Conservation (phyloP, 768 basidiomycete species). For the Suillus weaverae region DNA sequence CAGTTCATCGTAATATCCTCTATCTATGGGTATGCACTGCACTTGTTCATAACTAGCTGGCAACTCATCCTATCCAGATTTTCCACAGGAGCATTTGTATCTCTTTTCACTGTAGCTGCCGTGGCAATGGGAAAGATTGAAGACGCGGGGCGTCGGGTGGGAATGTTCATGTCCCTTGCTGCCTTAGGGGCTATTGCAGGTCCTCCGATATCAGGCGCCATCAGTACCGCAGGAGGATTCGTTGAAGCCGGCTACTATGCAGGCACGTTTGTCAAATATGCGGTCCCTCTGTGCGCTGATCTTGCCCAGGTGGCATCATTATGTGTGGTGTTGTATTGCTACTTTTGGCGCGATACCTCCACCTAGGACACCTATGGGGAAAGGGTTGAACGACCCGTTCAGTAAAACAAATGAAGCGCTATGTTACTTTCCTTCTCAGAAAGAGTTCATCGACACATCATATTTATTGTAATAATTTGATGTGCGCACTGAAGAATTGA, state of each 20-base stretch:
- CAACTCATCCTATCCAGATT: conserved; percentile 38
- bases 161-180: conserved; percentile 62
- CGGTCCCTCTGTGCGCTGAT: not conserved
- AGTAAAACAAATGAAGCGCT: not conserved
- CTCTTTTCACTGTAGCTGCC: conserved; percentile 56
- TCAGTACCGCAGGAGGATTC: conserved; percentile 50
- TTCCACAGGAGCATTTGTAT: conserved; percentile 60
- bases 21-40: conserved; percentile 57
- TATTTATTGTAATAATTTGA: not conserved
- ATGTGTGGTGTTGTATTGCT: conserved; percentile 44
- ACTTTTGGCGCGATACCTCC: conserved; percentile 39
- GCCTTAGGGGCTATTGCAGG: conserved; percentile 66
- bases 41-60: not conserved
- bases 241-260: conserved; percentile 41
- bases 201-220: conserved; percentile 74
- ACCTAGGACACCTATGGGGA: conserved; percentile 40
- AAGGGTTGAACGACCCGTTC: conserved; percentile 20
- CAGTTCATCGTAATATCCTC: conserved; percentile 54
- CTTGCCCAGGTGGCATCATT: conserved; percentile 36
- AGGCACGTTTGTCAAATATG: conserved; percentile 19
- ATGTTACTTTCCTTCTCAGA: not conserved
- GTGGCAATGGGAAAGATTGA: conserved; percentile 58
- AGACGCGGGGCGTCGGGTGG: conserved; percentile 65
- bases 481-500: not conserved
- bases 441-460: not conserved